Base-by-base conservation (phyloP, 2,329 filamentous ascomycete species). In the Chrysosphaeria jannelii region DNA sequence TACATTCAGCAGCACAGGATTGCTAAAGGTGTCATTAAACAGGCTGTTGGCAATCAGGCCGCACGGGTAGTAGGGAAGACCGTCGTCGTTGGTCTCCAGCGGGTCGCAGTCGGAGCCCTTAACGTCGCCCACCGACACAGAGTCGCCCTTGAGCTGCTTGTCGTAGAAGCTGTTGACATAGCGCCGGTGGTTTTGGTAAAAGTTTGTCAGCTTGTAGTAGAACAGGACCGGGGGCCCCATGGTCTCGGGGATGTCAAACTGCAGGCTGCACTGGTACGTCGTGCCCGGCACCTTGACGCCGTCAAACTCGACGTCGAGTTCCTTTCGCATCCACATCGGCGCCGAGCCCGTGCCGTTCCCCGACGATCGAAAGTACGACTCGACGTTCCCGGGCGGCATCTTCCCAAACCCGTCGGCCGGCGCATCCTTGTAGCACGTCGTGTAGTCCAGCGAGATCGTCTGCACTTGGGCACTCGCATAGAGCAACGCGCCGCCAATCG, bases 131-230 rank as follows among this genome's bases (percentile, higher is more conserved):
- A 54, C 57, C 15, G 51, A 49, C 10, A 71, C 56, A 8, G 53
- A 54, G 5, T 63, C 50, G 21, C 79, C 85, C 33, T 68, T 47
- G 25, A 97, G 53, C 44, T 97, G 85, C 24, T 72, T 54, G 27
- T 67, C 57, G 38, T 79, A 70, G 36, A 89, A 70, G 2, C 75
- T 89, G 39, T 76, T 72, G 29, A 91, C 85, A 35, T 97, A 97
- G 43, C 81, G 68, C 33, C 85, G 70, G 41, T 97, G 85, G 41
- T 97, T 97, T 46, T 97, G 85, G 50, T 93, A 93, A 49, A 97
- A 97, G 47, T 93, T 90, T 27, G 76, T 81, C 31, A 97, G 64
- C 34, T 71, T 70, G 45, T 97, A 97, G 51, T 91, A 97, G 44
- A 93, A 64, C 29, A 81, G 59, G 8, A 97, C 72, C 0, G 81